Conservation (phyloP, 78 protist genomes). For the Cavenderia fasciculata region DNA sequence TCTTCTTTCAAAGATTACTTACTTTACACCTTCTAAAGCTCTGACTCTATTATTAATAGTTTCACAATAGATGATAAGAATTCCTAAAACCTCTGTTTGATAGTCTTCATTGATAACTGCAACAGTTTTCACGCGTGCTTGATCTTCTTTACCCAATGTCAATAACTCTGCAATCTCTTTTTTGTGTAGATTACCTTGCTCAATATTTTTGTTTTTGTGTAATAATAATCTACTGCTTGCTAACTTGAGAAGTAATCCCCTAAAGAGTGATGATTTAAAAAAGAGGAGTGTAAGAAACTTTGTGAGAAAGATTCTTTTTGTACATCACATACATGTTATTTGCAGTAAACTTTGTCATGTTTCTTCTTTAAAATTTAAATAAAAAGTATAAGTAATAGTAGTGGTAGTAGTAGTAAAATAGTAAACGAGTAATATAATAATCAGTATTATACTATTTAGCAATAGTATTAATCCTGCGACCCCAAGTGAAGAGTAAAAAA, state of each 20-base stretch:
- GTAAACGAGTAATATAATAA: no score
- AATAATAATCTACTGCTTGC: constrained; percentile 62
- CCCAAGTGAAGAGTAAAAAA: no score
- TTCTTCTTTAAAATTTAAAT: background rate
- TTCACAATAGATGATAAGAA: constrained; percentile 65
- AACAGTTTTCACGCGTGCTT: constrained; percentile 71
- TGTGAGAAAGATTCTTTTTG: background rate
- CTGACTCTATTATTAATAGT: constrained; percentile 54
- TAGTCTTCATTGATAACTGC: constrained; percentile 77
- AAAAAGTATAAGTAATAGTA: no score
- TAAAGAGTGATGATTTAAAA: background rate
- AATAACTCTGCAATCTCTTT: constrained; percentile 80
- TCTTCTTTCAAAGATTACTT: background rate
- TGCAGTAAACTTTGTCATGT: constrained; percentile 53
- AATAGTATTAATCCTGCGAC: no score
- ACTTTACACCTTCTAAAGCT: constrained; percentile 72
- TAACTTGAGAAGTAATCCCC: constrained; percentile 65
- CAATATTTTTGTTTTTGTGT: constrained; percentile 62
- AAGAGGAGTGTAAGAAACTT: background rate
- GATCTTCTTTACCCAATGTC: constrained; percentile 76
- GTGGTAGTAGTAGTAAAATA: background rate
- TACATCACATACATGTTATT: constrained; percentile 43
- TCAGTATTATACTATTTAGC: no score
- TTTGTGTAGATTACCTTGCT: constrained; percentile 52
- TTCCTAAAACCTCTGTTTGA: constrained; percentile 68